A percentile compares a stretch with the other conserved stretches of the same genome.
These are phyloP conservation scores for Ambispora gerdemannii DNA, from an alignment of 192 early-diverging fungal species.

Conservation along the genomic window DNA sequence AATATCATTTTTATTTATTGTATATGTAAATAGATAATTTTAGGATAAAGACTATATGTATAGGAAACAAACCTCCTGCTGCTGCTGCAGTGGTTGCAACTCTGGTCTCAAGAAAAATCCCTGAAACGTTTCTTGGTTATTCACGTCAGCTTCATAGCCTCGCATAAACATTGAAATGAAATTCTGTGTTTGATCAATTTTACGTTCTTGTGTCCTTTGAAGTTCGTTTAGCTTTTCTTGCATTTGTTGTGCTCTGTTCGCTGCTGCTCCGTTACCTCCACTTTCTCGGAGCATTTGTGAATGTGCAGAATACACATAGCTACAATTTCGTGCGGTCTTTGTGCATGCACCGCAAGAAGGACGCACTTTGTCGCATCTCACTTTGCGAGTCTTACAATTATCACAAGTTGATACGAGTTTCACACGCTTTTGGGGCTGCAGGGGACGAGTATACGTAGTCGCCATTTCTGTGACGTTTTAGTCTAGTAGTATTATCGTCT, in stretches of 20 bases:
- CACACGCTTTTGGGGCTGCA: neutral
- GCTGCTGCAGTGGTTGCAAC: neutral
- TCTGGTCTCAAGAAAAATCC: neutral
- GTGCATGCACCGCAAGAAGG: conserved; percentile 18
- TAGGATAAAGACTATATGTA: neutral
- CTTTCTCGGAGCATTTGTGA: neutral
- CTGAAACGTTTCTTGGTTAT: neutral
- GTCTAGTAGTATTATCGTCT: too few relatives aligned
- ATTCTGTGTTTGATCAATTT: neutral
- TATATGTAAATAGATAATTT: neutral
- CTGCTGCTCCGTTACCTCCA: neutral
- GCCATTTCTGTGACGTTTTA: too few relatives aligned
- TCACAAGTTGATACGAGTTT: conserved; percentile 26
- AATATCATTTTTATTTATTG: neutral
- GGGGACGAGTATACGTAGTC: neutral
- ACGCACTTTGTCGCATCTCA: conserved; percentile 22
- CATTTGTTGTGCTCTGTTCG: neutral
- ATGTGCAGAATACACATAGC: neutral
- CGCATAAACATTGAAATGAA: neutral
- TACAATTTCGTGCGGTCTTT: conserved; percentile 1
- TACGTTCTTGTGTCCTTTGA: neutral
- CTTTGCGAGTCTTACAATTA: conserved; percentile 21
- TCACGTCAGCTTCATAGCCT: neutral
- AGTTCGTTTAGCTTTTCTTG: conserved; percentile 5
- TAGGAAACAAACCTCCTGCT: too few relatives aligned